phyloP scores from a whole-genome alignment of 2,329 filamentous ascomycete genomes.

The Colletotrichum sp. region DNA sequence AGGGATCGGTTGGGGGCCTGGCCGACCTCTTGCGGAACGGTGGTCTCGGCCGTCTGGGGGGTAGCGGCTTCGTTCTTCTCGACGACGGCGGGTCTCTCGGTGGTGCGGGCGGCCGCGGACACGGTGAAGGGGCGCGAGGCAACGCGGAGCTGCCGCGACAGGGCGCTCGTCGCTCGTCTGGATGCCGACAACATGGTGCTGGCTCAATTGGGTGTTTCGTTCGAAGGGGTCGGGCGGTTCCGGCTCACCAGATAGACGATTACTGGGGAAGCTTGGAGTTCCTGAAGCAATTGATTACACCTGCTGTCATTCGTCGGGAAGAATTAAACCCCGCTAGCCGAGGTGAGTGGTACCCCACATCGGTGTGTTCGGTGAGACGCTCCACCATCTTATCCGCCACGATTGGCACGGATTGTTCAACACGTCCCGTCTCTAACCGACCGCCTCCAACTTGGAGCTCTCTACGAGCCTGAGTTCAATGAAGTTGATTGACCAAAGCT shows the following conservation, averaged over 20 bases:
- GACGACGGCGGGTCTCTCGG: constrained; percentile 46
- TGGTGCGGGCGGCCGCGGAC: constrained; percentile 35
- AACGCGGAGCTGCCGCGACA: constrained; percentile 50
- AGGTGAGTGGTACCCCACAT: background rate
- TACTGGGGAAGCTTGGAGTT: constrained; percentile 17
- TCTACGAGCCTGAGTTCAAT: background rate
- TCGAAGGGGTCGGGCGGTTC: constrained; percentile 1
- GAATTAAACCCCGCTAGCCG: constrained; percentile 12
- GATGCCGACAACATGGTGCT: constrained; percentile 52
- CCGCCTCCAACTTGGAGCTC: background rate
- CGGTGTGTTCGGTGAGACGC: background rate
- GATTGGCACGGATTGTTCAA: background rate
- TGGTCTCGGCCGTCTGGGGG: constrained; percentile 48
- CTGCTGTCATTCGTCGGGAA: constrained; percentile 20
- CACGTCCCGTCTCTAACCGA: background rate
- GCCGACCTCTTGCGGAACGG: constrained; percentile 53
- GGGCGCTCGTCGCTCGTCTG: constrained; percentile 43
- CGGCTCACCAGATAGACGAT: constrained; percentile 10
- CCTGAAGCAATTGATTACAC: constrained; percentile 19
- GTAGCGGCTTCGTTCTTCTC: constrained; percentile 45
- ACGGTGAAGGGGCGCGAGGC: constrained; percentile 53
- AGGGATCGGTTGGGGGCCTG: constrained; percentile 88
- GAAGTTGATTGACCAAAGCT: background rate
- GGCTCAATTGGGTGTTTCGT: constrained; percentile 9
- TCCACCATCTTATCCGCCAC: background rate